These are phyloP conservation scores for Paratrypanosoma confusum DNA, from an alignment of 208 protist species.

Conservation along the genomic window DNA sequence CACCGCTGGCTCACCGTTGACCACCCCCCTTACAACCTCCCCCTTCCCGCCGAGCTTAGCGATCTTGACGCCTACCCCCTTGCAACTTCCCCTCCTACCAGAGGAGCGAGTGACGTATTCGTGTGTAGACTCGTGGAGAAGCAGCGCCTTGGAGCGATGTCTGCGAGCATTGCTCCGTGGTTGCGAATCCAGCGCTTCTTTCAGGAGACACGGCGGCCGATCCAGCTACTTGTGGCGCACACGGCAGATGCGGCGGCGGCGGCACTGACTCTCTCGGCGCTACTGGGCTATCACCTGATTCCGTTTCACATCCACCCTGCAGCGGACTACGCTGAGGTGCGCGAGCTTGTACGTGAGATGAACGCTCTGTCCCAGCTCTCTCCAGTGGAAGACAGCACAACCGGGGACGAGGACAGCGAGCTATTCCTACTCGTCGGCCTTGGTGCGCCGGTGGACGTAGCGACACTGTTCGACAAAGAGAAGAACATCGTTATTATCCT, in stretches of 20 bases:
- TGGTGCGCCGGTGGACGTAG: slow-evolving; percentile 39
- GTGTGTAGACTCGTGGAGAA: no score
- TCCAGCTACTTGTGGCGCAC: slow-evolving; percentile 60
- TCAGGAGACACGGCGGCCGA: slow-evolving; percentile 43
- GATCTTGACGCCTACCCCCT: no score
- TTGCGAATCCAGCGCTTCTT: slow-evolving; percentile 52
- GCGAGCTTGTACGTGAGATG: slow-evolving; percentile 28
- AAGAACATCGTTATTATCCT: slow-evolving; percentile 71
- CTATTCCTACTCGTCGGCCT: slow-evolving; percentile 74
- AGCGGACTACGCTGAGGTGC: slow-evolving; percentile 41
- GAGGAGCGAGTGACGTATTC: no score
- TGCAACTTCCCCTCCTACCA: no score
- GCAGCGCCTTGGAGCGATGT: slow-evolving; percentile 7
- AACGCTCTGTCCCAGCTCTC: slow-evolving; percentile 55
- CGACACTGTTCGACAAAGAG: slow-evolving; percentile 47
- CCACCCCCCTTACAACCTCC: no score
- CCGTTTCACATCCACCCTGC: slow-evolving; percentile 76
- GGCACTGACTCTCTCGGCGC: slow-evolving; percentile 42
- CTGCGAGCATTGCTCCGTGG: slow-evolving; percentile 29
- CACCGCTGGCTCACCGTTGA: no score
- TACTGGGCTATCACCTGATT: slow-evolving; percentile 60
- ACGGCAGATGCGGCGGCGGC: slow-evolving; percentile 72
- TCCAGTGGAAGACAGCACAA: slow-evolving; percentile 8
- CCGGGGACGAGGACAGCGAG: slow-evolving; percentile 21
- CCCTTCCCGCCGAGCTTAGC: no score